These are phyloP conservation scores for Histomonas meleagridis DNA, from an alignment of 208 protist genomes.

Conservation along the genomic window DNA sequence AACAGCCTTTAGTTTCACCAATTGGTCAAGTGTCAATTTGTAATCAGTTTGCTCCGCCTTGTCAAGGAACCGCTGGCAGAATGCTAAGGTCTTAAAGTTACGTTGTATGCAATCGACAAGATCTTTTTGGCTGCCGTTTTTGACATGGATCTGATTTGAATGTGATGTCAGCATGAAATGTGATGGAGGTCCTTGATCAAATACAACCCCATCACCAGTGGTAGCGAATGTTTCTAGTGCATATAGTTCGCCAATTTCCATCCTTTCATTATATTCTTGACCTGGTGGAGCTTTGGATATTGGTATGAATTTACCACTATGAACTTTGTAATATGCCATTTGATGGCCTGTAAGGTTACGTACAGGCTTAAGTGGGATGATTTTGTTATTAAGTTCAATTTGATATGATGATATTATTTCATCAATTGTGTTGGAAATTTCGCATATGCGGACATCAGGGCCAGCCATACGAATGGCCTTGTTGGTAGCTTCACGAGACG, in stretches of 20 bases:
- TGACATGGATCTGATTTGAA: slow-evolving; percentile 53
- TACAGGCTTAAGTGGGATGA: slow-evolving; percentile 65
- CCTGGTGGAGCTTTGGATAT: slow-evolving; percentile 79
- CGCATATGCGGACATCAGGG: slow-evolving; percentile 52
- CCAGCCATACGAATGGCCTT: slow-evolving; percentile 71
- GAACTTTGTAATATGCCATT: slow-evolving; percentile 85
- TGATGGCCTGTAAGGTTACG: slow-evolving; percentile 96
- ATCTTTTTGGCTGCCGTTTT: slow-evolving; percentile 61
- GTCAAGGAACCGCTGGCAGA: slow-evolving; percentile 42
- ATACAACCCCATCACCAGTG: slow-evolving; percentile 61
- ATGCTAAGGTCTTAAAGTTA: slow-evolving; percentile 71
- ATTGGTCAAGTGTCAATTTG: slow-evolving; percentile 60
- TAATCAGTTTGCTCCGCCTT: slow-evolving; percentile 69
- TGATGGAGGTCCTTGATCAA: not conserved
- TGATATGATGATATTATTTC: slow-evolving; percentile 51
- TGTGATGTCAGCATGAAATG: slow-evolving; percentile 87
- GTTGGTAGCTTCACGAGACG: slow-evolving; percentile 86
- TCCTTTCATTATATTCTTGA: slow-evolving; percentile 57
- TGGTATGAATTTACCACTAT: slow-evolving; percentile 96
- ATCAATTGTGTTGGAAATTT: slow-evolving; percentile 55
- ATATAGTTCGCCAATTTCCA: slow-evolving; percentile 84
- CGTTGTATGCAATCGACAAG: slow-evolving; percentile 74
- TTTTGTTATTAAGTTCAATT: slow-evolving; percentile 35
- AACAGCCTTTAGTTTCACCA: slow-evolving; percentile 66
- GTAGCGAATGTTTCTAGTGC: slow-evolving; percentile 99